Conservation (phyloP, 345 rosid species). For the Streptanthus diversifolius region DNA sequence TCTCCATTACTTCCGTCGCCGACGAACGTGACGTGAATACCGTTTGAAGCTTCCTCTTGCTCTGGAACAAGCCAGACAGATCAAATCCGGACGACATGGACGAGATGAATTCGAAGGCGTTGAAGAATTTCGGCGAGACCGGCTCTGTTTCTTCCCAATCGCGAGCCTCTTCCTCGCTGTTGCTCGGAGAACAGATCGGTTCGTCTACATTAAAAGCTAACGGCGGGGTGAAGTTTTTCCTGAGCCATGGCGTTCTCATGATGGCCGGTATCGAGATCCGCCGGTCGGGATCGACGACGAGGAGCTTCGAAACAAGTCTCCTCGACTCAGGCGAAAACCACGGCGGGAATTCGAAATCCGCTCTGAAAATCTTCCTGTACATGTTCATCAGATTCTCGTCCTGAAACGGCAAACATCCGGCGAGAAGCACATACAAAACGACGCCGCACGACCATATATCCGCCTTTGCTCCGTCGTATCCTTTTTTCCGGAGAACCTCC, state of each 20-base stretch:
- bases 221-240: constrained; percentile 44
- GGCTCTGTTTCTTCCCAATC: constrained; percentile 10
- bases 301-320: constrained; percentile 56
- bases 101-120: constrained; percentile 71
- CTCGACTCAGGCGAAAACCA: constrained; percentile 62
- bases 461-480: constrained; percentile 76
- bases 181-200: constrained; percentile 18
- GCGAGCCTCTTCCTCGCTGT: neutral
- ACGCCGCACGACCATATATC: constrained; percentile 96
- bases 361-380: constrained; percentile 57
- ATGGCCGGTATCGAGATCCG: constrained; percentile 66
- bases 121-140: constrained; percentile 42
- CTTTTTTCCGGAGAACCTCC: constrained; percentile 76
- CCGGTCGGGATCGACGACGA: constrained; percentile 53
- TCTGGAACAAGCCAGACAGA: constrained; percentile 66
- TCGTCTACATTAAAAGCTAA: constrained; percentile 34
- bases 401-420: constrained; percentile 71
- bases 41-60: constrained; percentile 43
- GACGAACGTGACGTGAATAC: constrained; percentile 61
- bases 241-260: constrained; percentile 63
- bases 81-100: constrained; percentile 86
- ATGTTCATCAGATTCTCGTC: constrained; percentile 63
- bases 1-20: constrained; percentile 44
- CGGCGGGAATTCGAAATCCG: constrained; percentile 63
- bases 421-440: constrained; percentile 58